phyloP scores from a whole-genome alignment of 2,329 filamentous ascomycete species.

The Grosmannia serpens region DNA sequence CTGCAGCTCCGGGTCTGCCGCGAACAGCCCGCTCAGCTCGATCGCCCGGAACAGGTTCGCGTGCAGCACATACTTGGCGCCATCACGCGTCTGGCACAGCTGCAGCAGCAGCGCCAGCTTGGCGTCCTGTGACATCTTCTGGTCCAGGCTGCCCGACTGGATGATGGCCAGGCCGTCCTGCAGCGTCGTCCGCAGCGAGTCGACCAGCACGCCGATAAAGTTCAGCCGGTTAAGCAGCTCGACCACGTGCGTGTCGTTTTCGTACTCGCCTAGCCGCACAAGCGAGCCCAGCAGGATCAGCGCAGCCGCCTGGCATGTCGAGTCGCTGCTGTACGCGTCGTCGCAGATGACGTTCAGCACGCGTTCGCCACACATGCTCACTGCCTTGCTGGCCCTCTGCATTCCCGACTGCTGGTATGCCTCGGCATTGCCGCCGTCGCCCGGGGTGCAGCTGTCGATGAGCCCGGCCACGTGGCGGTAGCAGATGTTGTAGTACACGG shows the following conservation, averaged over 20 bases:
- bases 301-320: slow-evolving; percentile 72
- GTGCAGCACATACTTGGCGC: slow-evolving; percentile 78
- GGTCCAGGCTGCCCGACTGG: slow-evolving; percentile 21
- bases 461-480: slow-evolving; percentile 74
- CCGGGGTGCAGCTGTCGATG: slow-evolving; percentile 19
- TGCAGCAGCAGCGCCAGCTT: slow-evolving; percentile 74
- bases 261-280: slow-evolving; percentile 59
- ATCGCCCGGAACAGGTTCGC: slow-evolving; percentile 77
- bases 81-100: slow-evolving; percentile 71
- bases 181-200: slow-evolving; percentile 70
- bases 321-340: slow-evolving; percentile 78
- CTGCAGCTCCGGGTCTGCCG: slow-evolving; percentile 84
- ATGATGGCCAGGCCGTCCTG: slow-evolving; percentile 50
- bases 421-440: not conserved
- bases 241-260: slow-evolving; percentile 63
- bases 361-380: slow-evolving; percentile 57
- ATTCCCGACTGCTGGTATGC: slow-evolving; percentile 20
- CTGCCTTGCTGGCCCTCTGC: slow-evolving; percentile 59
- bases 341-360: slow-evolving; percentile 83
- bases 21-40: slow-evolving; percentile 73
- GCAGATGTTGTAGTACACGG: slow-evolving; percentile 84
- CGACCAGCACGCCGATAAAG: slow-evolving; percentile 81
- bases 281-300: slow-evolving; percentile 73
- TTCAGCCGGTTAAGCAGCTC: slow-evolving; percentile 76
- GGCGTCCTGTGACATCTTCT: slow-evolving; percentile 49